Conservation (phyloP, 108 stramenopile species). For the Craspedostauros australis region DNA sequence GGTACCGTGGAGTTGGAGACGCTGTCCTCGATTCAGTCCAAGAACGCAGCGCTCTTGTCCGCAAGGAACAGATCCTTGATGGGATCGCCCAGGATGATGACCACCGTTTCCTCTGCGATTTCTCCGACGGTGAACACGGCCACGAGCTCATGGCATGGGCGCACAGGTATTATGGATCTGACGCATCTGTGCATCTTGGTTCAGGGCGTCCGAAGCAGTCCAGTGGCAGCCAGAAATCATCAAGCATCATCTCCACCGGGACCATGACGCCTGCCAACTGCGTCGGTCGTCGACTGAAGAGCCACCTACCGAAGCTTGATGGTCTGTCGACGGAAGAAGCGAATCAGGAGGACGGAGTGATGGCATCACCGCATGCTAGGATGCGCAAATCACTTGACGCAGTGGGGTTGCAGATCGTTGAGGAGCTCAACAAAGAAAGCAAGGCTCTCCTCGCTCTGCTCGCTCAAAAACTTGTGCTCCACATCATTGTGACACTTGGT, state of each 20-base stretch:
- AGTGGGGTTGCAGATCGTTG: no score
- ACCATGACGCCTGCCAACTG: neutral
- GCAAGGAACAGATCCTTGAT: conserved; percentile 50
- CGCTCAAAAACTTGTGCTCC: conserved; percentile 60
- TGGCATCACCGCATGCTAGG: no score
- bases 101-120: conserved; percentile 73
- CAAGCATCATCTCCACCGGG: neutral
- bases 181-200: conserved; percentile 84
- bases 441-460: conserved; percentile 39
- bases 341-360: neutral
- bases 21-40: conserved; percentile 56
- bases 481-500: conserved; percentile 41
- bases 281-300: conserved; percentile 21
- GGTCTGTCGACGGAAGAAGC: neutral
- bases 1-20: conserved; percentile 77
- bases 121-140: conserved; percentile 85
- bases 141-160: conserved; percentile 86
- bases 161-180: conserved; percentile 85
- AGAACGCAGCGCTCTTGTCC: conserved; percentile 43
- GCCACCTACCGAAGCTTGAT: conserved; percentile 7
- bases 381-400: no score
- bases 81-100: neutral
- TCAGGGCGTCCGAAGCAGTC: conserved; percentile 38
- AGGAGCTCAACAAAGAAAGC: conserved; percentile 22
- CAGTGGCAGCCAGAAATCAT: conserved; percentile 1